Percentiles rank a stretch among this genome's conserved stretches.
Evolutionary conservation across 2,329 filamentous ascomycete species (phyloP).

Genomic region (Phialophora expanda): DNA sequence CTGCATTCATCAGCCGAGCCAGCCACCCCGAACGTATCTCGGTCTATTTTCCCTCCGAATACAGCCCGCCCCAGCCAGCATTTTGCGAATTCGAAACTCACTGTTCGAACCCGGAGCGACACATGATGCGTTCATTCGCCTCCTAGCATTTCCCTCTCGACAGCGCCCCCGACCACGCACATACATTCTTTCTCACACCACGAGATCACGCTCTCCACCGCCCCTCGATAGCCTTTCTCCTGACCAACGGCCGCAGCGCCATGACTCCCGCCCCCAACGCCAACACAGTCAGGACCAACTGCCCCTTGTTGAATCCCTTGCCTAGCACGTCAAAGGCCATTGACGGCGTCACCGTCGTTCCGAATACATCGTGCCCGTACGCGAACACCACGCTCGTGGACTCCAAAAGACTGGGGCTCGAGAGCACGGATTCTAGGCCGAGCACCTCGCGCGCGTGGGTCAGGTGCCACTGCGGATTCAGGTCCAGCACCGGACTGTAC

Average conservation of each 20-base stretch:
- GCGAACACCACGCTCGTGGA: slow-evolving; percentile 90
- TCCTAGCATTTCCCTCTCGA: neutral
- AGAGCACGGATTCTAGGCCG: slow-evolving; percentile 74
- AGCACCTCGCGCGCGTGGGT: slow-evolving; percentile 82
- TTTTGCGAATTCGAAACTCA: neutral
- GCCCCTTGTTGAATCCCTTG: slow-evolving; percentile 89
- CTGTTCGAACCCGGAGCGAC: neutral
- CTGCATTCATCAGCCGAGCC: neutral
- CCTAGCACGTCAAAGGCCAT: slow-evolving; percentile 90
- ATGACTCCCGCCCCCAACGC: slow-evolving; percentile 78
- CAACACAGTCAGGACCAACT: slow-evolving; percentile 80
- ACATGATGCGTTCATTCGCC: neutral
- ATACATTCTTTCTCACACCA: neutral
- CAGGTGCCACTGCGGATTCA: slow-evolving; percentile 79
- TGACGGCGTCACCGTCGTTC: slow-evolving; percentile 83
- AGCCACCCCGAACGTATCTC: neutral
- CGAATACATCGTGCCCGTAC: slow-evolving; percentile 84
- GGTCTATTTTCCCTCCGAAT: neutral
- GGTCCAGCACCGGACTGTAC: slow-evolving; percentile 78
- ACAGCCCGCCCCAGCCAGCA: neutral
- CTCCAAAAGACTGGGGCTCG: slow-evolving; percentile 80
- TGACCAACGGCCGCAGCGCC: slow-evolving; percentile 83
- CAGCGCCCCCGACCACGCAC: neutral
- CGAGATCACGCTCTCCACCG: slow-evolving; percentile 35
- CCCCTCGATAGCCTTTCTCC: slow-evolving; percentile 45